A percentile compares a stretch with the other conserved stretches of the same genome.
phyloP scores from a whole-genome alignment of 805 yeast genomes.

The Hanseniaspora taiwanica region DNA sequence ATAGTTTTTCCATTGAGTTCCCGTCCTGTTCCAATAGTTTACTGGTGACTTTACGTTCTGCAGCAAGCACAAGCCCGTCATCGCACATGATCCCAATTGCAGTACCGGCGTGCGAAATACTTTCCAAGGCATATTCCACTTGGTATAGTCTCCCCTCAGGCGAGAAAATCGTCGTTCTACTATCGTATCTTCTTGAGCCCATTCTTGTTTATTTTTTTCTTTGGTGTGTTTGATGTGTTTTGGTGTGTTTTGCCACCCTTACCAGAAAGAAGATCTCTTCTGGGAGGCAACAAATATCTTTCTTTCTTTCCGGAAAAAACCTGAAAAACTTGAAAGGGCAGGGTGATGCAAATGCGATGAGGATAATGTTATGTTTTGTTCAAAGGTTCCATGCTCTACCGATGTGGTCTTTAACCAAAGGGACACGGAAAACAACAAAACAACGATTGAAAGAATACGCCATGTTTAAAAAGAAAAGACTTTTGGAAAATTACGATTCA shows the following conservation, averaged over 20 bases:
- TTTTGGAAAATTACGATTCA: conserved; percentile 1
- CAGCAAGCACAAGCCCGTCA: conserved; percentile 88
- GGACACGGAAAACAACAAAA: not conserved
- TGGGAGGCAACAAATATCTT: too few relatives aligned
- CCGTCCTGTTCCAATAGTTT: conserved; percentile 89
- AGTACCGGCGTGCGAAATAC: conserved; percentile 95
- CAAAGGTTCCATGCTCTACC: too few relatives aligned
- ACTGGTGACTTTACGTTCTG: conserved; percentile 90
- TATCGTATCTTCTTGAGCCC: conserved; percentile 96
- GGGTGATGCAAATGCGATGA: too few relatives aligned
- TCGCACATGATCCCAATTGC: conserved; percentile 77
- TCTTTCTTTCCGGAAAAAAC: too few relatives aligned
- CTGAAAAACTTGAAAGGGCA: too few relatives aligned
- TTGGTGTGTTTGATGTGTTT: not conserved
- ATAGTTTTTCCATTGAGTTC: conserved; percentile 67
- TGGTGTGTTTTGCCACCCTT: not conserved
- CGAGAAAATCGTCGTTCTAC: conserved; percentile 95
- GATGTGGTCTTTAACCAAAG: too few relatives aligned
- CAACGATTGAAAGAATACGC: not conserved
- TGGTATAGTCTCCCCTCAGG: conserved; percentile 98
- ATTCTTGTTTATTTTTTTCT: conserved; percentile 14
- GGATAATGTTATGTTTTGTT: too few relatives aligned
- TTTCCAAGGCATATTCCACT: conserved; percentile 94
- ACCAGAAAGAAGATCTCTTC: not conserved
- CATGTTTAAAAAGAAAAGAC: conserved; percentile 2